phyloP scores from a whole-genome alignment of 225 moss, liverwort and hornwort species.

The Marchantia polymorpha region DNA sequence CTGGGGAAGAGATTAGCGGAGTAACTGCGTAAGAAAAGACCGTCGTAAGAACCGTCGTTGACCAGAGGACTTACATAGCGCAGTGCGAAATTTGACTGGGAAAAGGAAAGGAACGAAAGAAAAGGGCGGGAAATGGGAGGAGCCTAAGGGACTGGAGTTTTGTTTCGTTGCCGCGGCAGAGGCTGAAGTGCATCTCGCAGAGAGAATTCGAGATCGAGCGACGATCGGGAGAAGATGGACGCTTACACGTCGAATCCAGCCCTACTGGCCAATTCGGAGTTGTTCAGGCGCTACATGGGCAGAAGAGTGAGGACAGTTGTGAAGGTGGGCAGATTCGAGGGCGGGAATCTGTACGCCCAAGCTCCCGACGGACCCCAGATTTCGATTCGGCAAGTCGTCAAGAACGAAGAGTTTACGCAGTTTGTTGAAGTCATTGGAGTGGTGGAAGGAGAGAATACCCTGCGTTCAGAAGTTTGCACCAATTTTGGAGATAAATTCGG shows the following conservation, averaged over 20 bases:
- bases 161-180: too few relatives aligned
- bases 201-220: background rate
- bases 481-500: slow-evolving; percentile 82
- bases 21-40: too few relatives aligned
- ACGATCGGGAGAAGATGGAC: slow-evolving; percentile 16
- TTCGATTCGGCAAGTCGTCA: slow-evolving; percentile 56
- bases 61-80: too few relatives aligned
- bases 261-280: slow-evolving; percentile 69
- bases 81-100: too few relatives aligned
- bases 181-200: too few relatives aligned
- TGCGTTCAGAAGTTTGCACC: slow-evolving; percentile 71
- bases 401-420: slow-evolving; percentile 46
- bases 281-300: slow-evolving; percentile 60
- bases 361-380: slow-evolving; percentile 71
- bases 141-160: too few relatives aligned
- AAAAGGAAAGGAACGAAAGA: too few relatives aligned
- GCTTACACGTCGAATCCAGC: slow-evolving; percentile 50
- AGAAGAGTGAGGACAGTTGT: slow-evolving; percentile 75
- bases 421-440: slow-evolving; percentile 84
- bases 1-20: too few relatives aligned
- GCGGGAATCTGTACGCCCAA: slow-evolving; percentile 51
- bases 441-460: slow-evolving; percentile 56
- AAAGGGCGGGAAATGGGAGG: too few relatives aligned
- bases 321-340: slow-evolving; percentile 58
- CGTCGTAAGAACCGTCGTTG: too few relatives aligned